Conservation (phyloP, 1,284 basidiomycete genomes). For the Laetiporus sulphureus region DNA sequence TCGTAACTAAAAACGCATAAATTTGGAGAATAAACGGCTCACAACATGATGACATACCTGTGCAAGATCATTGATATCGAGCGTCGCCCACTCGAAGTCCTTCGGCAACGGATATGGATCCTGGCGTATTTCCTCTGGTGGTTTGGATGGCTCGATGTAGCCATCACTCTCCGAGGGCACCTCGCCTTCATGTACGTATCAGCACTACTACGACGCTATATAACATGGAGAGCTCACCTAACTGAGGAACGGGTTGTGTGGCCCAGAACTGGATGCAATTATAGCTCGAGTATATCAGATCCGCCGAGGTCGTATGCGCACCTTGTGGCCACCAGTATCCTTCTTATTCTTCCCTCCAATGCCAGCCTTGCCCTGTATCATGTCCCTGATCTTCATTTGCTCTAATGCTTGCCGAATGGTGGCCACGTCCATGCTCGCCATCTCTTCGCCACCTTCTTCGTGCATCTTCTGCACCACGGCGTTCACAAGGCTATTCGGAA, state of each 20-base stretch:
- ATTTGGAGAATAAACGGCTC: slow-evolving; percentile 1
- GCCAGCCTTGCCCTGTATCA: slow-evolving; percentile 64
- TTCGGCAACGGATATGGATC: slow-evolving; percentile 86
- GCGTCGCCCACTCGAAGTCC: slow-evolving; percentile 88
- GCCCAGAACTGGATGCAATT: slow-evolving; percentile 73
- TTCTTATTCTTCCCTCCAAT: slow-evolving; percentile 68
- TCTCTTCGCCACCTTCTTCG: slow-evolving; percentile 44
- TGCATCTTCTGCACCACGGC: slow-evolving; percentile 55
- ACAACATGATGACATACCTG: slow-evolving; percentile 40
- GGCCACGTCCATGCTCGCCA: slow-evolving; percentile 46
- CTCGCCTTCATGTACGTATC: slow-evolving; percentile 44
- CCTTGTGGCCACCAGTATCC: slow-evolving; percentile 84
- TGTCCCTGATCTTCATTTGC: slow-evolving; percentile 68
- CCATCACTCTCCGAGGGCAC: slow-evolving; percentile 70
- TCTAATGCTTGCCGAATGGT: slow-evolving; percentile 56
- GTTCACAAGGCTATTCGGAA: slow-evolving; percentile 55
- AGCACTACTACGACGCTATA: slow-evolving; percentile 3
- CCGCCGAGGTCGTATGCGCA: slow-evolving; percentile 28
- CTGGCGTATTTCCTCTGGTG: slow-evolving; percentile 75
- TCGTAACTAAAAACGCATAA: slow-evolving; percentile 49
- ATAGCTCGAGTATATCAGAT: slow-evolving; percentile 5
- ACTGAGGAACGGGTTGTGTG: slow-evolving; percentile 92
- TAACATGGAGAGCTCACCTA: slow-evolving; percentile 37
- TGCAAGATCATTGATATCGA: slow-evolving; percentile 76
- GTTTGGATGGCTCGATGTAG: slow-evolving; percentile 81